These are phyloP conservation scores for Cladophialophora exuberans DNA, from an alignment of 2,329 filamentous ascomycete species.

Conservation along the genomic window DNA sequence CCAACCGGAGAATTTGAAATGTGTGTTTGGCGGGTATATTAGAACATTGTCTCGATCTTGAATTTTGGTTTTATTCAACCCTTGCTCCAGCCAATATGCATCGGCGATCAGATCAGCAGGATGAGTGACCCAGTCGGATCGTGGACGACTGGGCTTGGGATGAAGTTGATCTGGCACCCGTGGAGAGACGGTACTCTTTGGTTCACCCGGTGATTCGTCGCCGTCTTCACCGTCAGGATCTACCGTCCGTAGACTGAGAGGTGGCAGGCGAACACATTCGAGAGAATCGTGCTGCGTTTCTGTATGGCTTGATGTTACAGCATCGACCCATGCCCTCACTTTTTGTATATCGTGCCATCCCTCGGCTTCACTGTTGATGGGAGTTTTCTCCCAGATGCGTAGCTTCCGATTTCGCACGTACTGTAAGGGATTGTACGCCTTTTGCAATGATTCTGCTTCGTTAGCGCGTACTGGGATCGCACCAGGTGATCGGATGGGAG, in stretches of 20 bases:
- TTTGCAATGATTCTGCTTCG: slow-evolving; percentile 42
- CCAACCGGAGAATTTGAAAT: slow-evolving; percentile 37
- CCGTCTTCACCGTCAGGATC: slow-evolving; percentile 34
- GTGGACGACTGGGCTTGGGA: slow-evolving; percentile 68
- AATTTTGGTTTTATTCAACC: slow-evolving; percentile 76
- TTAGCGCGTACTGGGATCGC: slow-evolving; percentile 20
- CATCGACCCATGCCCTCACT: slow-evolving; percentile 77
- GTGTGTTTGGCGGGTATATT: slow-evolving; percentile 56
- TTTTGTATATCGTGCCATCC: slow-evolving; percentile 75
- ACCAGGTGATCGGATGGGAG: slow-evolving; percentile 60
- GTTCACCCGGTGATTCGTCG: slow-evolving; percentile 23
- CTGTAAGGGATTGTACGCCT: slow-evolving; percentile 87
- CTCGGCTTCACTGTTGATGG: slow-evolving; percentile 73
- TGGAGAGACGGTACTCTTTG: slow-evolving; percentile 44
- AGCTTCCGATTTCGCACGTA: slow-evolving; percentile 89
- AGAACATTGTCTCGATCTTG: slow-evolving; percentile 77
- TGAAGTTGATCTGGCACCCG: slow-evolving; percentile 22
- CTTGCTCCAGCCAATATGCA: slow-evolving; percentile 85
- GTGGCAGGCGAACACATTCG: slow-evolving; percentile 49
- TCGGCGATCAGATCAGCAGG: slow-evolving; percentile 88
- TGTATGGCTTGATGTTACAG: slow-evolving; percentile 58
- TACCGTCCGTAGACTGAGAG: slow-evolving; percentile 35
- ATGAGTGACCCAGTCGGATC: slow-evolving; percentile 82
- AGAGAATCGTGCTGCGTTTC: slow-evolving; percentile 51
- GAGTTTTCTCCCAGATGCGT: slow-evolving; percentile 73